Evolutionary conservation across 805 yeast genomes (phyloP).

Genomic region (Candida hungchunana): DNA sequence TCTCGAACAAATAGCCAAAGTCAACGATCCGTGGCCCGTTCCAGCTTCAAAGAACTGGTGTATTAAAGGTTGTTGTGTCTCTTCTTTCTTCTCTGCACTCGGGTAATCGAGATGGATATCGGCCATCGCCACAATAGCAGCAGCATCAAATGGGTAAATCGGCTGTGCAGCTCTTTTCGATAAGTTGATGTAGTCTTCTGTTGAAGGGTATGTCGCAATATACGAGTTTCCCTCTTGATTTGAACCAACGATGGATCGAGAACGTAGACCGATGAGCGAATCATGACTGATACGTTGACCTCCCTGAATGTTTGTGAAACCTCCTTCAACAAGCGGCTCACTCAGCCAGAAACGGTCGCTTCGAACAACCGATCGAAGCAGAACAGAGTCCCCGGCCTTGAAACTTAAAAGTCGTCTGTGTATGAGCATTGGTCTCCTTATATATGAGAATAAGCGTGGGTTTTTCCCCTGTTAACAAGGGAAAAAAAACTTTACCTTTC

Average conservation of each 20-base stretch:
- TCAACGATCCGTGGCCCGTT: slow-evolving; percentile 51
- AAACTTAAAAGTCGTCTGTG: slow-evolving; percentile 12
- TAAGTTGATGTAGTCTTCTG: slow-evolving; percentile 43
- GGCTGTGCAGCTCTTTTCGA: slow-evolving; percentile 45
- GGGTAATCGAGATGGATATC: slow-evolving; percentile 44
- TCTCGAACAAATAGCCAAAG: slow-evolving; percentile 38
- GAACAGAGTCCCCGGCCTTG: slow-evolving; percentile 18
- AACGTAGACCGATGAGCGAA: slow-evolving; percentile 35
- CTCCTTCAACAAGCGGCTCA: slow-evolving; percentile 22
- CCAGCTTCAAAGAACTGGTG: slow-evolving; percentile 51
- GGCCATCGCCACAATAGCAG: slow-evolving; percentile 41
- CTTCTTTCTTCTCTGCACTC: slow-evolving; percentile 16
- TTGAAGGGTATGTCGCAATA: slow-evolving; percentile 35
- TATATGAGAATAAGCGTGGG: neutral
- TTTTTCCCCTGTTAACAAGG: neutral
- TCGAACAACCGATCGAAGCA: slow-evolving; percentile 18
- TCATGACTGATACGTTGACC: slow-evolving; percentile 31
- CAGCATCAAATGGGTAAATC: slow-evolving; percentile 46
- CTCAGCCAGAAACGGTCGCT: slow-evolving; percentile 25
- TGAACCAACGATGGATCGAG: slow-evolving; percentile 31
- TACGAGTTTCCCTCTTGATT: slow-evolving; percentile 26
- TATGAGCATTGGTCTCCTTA: neutral
- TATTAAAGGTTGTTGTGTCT: slow-evolving; percentile 26
- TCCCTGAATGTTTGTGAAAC: slow-evolving; percentile 18
- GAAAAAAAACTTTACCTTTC: neutral